Evolutionary conservation across 2,329 filamentous ascomycete genomes (phyloP).

Genomic region (Dactylellina cionopaga): DNA sequence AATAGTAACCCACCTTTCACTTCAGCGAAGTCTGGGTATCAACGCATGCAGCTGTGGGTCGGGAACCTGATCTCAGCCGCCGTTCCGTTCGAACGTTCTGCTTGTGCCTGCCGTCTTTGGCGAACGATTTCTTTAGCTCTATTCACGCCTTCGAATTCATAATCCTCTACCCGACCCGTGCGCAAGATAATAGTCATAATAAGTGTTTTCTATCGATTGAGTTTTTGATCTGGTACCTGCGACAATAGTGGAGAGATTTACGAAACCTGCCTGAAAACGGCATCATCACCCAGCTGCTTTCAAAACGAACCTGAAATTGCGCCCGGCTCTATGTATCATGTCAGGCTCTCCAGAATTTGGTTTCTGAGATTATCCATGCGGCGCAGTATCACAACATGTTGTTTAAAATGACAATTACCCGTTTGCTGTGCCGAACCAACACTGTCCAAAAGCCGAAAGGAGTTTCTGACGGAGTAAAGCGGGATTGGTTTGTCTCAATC

Average conservation of each 20-base stretch:
- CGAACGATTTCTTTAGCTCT: slow-evolving; percentile 40
- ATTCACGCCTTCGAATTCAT: slow-evolving; percentile 20
- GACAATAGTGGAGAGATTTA: slow-evolving; percentile 30
- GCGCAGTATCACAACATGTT: slow-evolving; percentile 10
- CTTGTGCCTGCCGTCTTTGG: slow-evolving; percentile 51
- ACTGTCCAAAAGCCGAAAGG: background rate
- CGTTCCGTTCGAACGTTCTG: slow-evolving; percentile 39
- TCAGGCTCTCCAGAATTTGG: background rate
- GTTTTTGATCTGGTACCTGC: slow-evolving; percentile 20
- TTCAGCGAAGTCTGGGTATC: background rate
- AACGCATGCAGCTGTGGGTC: slow-evolving; percentile 34
- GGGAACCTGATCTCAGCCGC: slow-evolving; percentile 49
- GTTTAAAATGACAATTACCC: slow-evolving; percentile 10
- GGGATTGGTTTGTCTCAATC: slow-evolving; percentile 18
- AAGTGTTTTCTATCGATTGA: slow-evolving; percentile 5
- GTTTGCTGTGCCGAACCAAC: slow-evolving; percentile 23
- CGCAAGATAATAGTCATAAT: background rate
- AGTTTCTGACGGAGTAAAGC: background rate
- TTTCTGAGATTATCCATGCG: slow-evolving; percentile 46
- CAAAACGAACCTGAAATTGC: slow-evolving; percentile 15
- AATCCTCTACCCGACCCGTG: slow-evolving; percentile 42
- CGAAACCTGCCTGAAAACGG: slow-evolving; percentile 45
- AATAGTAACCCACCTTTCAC: slow-evolving; percentile 35
- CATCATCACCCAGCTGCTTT: slow-evolving; percentile 15
- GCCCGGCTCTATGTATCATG: background rate